These are phyloP conservation scores for Talaromyces nanjingensis DNA, from an alignment of 495 filamentous ascomycete genomes.

Conservation along the genomic window DNA sequence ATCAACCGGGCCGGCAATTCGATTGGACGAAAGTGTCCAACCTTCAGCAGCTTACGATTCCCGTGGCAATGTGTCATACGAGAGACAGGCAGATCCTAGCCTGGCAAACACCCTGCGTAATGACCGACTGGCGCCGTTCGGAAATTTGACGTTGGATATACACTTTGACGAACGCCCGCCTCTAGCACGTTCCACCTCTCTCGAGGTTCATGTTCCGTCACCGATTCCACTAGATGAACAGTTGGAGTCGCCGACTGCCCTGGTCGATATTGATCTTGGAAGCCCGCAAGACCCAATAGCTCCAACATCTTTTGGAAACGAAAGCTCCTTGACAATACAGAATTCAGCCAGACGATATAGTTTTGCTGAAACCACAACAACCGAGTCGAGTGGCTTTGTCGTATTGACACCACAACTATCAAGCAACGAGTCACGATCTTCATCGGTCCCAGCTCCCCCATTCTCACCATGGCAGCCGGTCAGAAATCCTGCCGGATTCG, in stretches of 20 bases:
- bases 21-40: background rate
- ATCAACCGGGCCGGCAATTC: background rate
- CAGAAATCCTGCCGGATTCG: background rate
- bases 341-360: background rate
- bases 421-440: background rate
- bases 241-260: background rate
- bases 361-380: background rate
- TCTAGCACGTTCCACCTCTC: slow-evolving; percentile 3
- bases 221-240: background rate
- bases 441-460: background rate
- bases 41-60: background rate
- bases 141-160: background rate
- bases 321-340: background rate
- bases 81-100: background rate
- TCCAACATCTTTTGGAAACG: background rate
- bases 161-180: background rate
- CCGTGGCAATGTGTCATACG: background rate
- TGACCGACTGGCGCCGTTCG: background rate
- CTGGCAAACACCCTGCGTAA: background rate
- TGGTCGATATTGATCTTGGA: background rate
- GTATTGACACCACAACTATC: background rate
- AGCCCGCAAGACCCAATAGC: background rate
- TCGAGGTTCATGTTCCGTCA: slow-evolving; percentile 7
- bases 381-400: background rate
- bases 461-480: background rate